A percentile compares a stretch with the other conserved stretches of the same genome.
phyloP scores from a whole-genome alignment of 306 rosid species.

The Lathyrus sativus region DNA sequence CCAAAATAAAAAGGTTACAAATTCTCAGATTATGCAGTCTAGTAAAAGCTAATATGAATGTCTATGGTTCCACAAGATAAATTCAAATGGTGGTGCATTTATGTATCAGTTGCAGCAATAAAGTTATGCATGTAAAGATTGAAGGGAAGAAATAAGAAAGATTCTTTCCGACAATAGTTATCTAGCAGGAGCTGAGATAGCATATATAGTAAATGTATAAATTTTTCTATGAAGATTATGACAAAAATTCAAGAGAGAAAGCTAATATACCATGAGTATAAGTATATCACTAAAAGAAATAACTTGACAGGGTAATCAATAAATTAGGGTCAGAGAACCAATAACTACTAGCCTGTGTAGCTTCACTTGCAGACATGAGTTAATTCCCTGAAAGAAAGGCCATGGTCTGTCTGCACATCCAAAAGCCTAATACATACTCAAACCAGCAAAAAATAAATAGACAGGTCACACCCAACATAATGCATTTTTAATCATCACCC shows the following conservation, averaged over 20 bases:
- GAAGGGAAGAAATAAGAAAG: slow-evolving; percentile 1
- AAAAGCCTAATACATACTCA: slow-evolving; percentile 9
- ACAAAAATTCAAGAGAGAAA: slow-evolving; percentile 10
- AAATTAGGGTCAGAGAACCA: slow-evolving; percentile 15
- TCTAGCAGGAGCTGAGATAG: slow-evolving; percentile 4
- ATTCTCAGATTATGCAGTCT: slow-evolving; percentile 25
- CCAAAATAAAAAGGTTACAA: slow-evolving; percentile 43
- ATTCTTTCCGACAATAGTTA: slow-evolving; percentile 2
- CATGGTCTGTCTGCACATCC: background rate
- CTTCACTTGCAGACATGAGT: slow-evolving; percentile 20
- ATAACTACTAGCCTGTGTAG: slow-evolving; percentile 16
- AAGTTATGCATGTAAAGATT: slow-evolving; percentile 8
- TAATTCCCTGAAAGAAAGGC: slow-evolving; percentile 20
- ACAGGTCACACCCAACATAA: slow-evolving; percentile 25
- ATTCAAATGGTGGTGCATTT: background rate
- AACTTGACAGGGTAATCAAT: slow-evolving; percentile 12
- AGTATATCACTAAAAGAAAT: background rate
- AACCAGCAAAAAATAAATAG: slow-evolving; percentile 35
- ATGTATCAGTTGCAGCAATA: background rate
- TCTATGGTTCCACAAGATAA: background rate
- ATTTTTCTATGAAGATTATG: background rate
- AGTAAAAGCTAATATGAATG: background rate
- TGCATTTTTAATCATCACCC: slow-evolving; percentile 55
- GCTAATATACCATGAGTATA: slow-evolving; percentile 15
- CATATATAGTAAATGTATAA: slow-evolving; percentile 2